A percentile compares a stretch with the other conserved stretches of the same genome.
Conservation (phyloP, 257 asterid species). For the Verbena officinalis region DNA sequence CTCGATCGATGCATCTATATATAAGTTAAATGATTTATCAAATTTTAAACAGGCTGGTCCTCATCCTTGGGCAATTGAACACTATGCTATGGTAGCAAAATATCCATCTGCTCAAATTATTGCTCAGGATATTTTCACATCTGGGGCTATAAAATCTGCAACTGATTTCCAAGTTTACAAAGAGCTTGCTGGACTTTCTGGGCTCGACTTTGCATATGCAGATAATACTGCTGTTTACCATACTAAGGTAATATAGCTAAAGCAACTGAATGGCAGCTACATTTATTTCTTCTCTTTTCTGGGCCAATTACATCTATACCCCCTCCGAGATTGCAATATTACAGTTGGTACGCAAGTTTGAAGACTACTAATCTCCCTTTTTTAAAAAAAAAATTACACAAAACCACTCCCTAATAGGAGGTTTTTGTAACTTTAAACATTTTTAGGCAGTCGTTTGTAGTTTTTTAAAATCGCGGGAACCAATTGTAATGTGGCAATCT, state of each 20-base stretch:
- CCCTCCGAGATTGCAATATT: too few species aligned
- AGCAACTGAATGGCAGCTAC: constrained; percentile 4
- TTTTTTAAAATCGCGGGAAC: too few species aligned
- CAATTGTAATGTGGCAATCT: too few species aligned
- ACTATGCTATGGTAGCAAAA: constrained; percentile 78
- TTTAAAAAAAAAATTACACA: too few species aligned
- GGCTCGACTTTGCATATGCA: constrained; percentile 91
- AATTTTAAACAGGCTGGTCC: constrained; percentile 83
- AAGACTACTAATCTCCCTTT: too few species aligned
- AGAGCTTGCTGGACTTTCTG: constrained; percentile 93
- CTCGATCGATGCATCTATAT: background rate
- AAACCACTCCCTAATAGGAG: too few species aligned
- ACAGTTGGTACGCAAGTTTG: too few species aligned
- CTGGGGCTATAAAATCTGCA: constrained; percentile 89
- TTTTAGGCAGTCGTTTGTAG: too few species aligned
- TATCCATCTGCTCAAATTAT: constrained; percentile 87
- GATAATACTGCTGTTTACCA: constrained; percentile 93
- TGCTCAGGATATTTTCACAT: constrained; percentile 87
- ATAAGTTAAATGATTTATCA: background rate
- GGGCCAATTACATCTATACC: too few species aligned
- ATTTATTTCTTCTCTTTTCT: constrained; percentile 1
- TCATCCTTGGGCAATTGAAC: constrained; percentile 94
- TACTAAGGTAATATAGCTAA: constrained; percentile 66
- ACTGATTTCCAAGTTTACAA: constrained; percentile 96
- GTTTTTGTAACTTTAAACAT: too few species aligned